Evolutionary conservation across 164 flowering plant genomes (phyloP).

Genomic region (Berberis thunbergii): DNA sequence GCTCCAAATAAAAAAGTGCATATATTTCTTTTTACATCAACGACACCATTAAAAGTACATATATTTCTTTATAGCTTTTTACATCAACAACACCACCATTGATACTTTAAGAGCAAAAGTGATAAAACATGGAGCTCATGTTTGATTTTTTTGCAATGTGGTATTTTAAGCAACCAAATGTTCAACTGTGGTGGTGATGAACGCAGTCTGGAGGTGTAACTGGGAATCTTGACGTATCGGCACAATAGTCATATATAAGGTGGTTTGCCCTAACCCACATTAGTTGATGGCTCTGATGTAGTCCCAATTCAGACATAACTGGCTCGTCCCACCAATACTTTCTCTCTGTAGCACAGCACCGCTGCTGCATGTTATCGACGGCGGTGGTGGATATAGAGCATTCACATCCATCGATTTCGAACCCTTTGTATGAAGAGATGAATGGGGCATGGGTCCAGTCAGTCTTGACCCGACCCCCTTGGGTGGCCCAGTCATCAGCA

Average conservation of each 20-base stretch:
- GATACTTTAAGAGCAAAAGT: background rate
- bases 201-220: constrained; percentile 57
- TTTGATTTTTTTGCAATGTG: constrained; percentile 7
- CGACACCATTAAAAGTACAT: no score
- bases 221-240: constrained; percentile 65
- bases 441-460: constrained; percentile 93
- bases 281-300: constrained; percentile 91
- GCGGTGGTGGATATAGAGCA: constrained; percentile 26
- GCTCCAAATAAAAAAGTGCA: no score
- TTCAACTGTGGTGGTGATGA: constrained; percentile 24
- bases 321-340: constrained; percentile 90
- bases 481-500: constrained; percentile 99
- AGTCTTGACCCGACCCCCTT: constrained; percentile 84
- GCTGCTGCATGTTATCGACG: constrained; percentile 33
- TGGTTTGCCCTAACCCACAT: constrained; percentile 83
- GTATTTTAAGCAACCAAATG: background rate
- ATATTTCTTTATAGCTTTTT: no score
- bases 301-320: constrained; percentile 50
- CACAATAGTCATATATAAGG: constrained; percentile 78
- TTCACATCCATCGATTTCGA: constrained; percentile 71
- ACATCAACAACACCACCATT: no score
- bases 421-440: constrained; percentile 62
- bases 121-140: constrained; percentile 25
- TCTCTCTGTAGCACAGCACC: constrained; percentile 33
- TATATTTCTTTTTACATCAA: no score